A percentile compares a stretch with the other conserved stretches of the same genome.
Conservation (phyloP, 1,284 basidiomycete species). For the Hemileia vastatrix region DNA sequence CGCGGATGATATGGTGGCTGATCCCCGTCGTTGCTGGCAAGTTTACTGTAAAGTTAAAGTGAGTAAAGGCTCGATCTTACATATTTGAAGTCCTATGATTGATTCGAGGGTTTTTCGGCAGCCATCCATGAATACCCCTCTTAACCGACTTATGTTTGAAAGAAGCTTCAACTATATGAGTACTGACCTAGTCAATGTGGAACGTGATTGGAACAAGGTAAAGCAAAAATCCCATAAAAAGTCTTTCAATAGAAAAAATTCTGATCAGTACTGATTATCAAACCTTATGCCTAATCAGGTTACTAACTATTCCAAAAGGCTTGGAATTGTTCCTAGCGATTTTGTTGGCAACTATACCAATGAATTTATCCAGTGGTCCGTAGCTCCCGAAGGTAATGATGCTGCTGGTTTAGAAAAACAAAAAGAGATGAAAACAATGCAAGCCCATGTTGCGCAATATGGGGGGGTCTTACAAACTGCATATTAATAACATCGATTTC, state of each 20-base stretch:
- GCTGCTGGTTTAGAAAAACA: slow-evolving; percentile 21
- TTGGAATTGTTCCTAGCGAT: slow-evolving; percentile 40
- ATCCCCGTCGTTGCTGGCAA: slow-evolving; percentile 44
- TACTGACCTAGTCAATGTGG: slow-evolving; percentile 36
- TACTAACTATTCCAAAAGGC: slow-evolving; percentile 45
- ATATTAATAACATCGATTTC: too few relatives aligned
- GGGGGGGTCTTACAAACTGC: slow-evolving; percentile 18
- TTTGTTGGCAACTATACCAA: slow-evolving; percentile 47
- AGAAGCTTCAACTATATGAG: slow-evolving; percentile 46
- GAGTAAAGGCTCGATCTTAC: background rate
- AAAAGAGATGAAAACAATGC: slow-evolving; percentile 14
- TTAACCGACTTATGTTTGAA: slow-evolving; percentile 40
- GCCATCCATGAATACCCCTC: slow-evolving; percentile 39
- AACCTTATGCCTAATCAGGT: slow-evolving; percentile 29
- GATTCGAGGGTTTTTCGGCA: background rate
- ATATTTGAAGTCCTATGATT: background rate
- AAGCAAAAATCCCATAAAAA: background rate
- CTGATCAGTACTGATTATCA: background rate
- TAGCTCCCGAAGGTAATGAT: slow-evolving; percentile 13
- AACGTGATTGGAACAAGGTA: slow-evolving; percentile 37
- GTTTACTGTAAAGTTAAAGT: slow-evolving; percentile 43
- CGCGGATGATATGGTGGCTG: slow-evolving; percentile 39
- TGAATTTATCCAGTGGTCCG: slow-evolving; percentile 22
- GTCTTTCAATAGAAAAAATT: background rate
- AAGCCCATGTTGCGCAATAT: slow-evolving; percentile 13